phyloP scores from a whole-genome alignment of 164 flowering plant species.

The Aristolochia californica region DNA sequence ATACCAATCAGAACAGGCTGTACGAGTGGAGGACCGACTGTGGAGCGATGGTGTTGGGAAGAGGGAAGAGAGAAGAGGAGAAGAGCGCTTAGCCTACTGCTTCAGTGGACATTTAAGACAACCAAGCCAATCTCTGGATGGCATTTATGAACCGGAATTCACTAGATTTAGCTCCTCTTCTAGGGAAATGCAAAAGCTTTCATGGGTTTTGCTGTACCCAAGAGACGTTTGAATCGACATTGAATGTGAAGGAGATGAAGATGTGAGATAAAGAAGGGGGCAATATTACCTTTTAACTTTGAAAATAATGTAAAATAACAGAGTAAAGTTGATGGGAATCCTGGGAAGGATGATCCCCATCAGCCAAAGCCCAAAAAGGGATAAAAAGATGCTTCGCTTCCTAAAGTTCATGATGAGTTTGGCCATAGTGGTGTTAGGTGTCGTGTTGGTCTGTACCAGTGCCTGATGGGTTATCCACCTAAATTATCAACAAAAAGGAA shows the following conservation, averaged over 20 bases:
- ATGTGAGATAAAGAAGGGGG: background rate
- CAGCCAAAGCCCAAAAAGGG: background rate
- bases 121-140: constrained; percentile 9
- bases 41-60: constrained; percentile 9
- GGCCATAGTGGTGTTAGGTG: constrained; percentile 3
- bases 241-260: background rate
- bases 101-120: constrained; percentile 10
- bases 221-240: background rate
- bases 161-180: constrained; percentile 4
- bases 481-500: too few relatives aligned
- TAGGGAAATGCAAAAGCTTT: constrained; percentile 17
- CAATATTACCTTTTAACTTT: background rate
- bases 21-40: background rate
- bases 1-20: background rate
- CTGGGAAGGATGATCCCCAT: background rate
- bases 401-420: background rate
- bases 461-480: background rate
- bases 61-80: constrained; percentile 1
- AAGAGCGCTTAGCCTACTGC: background rate
- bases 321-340: background rate
- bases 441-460: background rate
- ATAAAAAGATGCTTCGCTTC: background rate
- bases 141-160: constrained; percentile 12
- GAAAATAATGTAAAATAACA: background rate
- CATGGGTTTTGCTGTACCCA: constrained; percentile 15